phyloP scores from a whole-genome alignment of 129 eudicot species.

The Centrapalus pauciflorus region DNA sequence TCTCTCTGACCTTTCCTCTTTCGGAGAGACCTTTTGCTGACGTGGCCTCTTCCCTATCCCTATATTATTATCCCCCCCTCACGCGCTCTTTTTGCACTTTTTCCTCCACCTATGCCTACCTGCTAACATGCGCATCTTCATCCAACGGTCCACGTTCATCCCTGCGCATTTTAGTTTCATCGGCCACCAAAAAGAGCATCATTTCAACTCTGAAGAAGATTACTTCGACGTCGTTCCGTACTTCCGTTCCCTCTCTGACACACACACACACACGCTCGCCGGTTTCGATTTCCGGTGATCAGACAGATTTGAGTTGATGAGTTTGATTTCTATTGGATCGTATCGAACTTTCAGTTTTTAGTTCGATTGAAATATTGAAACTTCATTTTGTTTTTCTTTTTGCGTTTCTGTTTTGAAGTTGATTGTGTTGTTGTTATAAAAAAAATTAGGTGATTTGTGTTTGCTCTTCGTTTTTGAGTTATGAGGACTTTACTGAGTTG shows the following conservation, averaged over 20 bases:
- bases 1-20: conserved; percentile 32
- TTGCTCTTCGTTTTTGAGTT: conserved; percentile 3
- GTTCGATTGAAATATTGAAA: not conserved
- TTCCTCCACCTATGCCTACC: conserved; percentile 28
- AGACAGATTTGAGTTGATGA: conserved; percentile 1
- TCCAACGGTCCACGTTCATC: conserved; percentile 20
- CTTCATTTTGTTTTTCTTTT: too few relatives aligned
- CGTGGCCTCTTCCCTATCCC: conserved; percentile 29
- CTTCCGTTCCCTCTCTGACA: too few relatives aligned
- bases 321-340: conserved; percentile 7
- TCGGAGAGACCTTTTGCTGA: conserved; percentile 22
- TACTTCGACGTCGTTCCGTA: conserved; percentile 20
- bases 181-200: not conserved
- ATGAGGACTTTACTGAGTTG: conserved; percentile 5
- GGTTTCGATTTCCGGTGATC: not conserved
- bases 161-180: conserved; percentile 16
- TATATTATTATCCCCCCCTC: conserved; percentile 25
- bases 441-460: not conserved
- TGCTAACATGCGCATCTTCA: conserved; percentile 23
- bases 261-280: conserved; percentile 1
- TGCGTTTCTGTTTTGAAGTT: not conserved
- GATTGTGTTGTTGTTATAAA: not conserved
- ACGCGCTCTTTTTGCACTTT: conserved; percentile 35
- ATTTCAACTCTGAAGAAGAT: conserved; percentile 2
- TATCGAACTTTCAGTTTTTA: not conserved